Conservation (phyloP, 73 alveolate genomes). For the Paramecium tetraurelia region DNA sequence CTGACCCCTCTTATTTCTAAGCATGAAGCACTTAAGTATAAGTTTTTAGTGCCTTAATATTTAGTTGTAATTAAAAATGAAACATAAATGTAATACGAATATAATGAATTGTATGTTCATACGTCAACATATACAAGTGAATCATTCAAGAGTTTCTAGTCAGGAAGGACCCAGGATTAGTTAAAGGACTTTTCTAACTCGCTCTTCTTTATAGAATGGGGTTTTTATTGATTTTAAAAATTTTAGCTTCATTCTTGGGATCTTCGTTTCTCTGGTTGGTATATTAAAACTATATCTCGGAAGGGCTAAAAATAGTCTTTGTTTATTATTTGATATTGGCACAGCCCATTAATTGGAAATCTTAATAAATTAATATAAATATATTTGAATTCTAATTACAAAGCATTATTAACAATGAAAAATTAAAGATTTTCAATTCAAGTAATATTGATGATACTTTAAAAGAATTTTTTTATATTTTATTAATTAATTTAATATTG, state of each 20-base stretch:
- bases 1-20: neutral
- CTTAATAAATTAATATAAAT: neutral
- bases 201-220: neutral
- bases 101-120: neutral
- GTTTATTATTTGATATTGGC: neutral
- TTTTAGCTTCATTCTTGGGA: neutral
- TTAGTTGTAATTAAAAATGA: neutral
- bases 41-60: neutral
- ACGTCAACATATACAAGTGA: neutral
- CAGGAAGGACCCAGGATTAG: neutral
- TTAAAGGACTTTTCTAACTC: neutral
- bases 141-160: neutral
- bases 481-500: neutral
- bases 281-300: neutral
- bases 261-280: neutral
- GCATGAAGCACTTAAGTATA: neutral
- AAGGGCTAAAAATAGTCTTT: neutral
- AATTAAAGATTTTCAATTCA: neutral
- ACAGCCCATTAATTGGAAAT: neutral
- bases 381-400: neutral
- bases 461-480: neutral
- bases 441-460: neutral
- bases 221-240: neutral
- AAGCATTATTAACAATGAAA: neutral
- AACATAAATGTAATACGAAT: neutral